Conservation (phyloP, 805 yeast species). For the Candida sanyiensis region DNA sequence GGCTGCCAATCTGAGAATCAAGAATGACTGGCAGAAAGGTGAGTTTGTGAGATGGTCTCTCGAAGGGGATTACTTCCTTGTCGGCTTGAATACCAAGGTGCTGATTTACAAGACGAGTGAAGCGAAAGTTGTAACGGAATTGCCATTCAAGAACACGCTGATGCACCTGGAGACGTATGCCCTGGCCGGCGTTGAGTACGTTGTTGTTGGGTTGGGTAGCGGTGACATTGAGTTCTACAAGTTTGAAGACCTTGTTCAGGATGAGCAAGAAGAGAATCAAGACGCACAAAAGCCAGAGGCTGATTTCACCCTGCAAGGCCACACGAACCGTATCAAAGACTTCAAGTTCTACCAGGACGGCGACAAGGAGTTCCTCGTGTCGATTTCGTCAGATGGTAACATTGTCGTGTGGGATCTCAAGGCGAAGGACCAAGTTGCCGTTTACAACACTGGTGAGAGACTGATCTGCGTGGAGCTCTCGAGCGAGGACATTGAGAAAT, state of each 20-base stretch:
- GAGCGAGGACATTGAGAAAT: slow-evolving; percentile 72
- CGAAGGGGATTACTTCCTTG: slow-evolving; percentile 65
- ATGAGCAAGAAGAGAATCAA: slow-evolving; percentile 7
- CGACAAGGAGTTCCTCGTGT: slow-evolving; percentile 51
- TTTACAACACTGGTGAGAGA: slow-evolving; percentile 86
- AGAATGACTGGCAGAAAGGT: slow-evolving; percentile 61
- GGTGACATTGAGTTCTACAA: slow-evolving; percentile 63
- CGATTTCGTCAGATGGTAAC: slow-evolving; percentile 90
- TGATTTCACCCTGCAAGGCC: slow-evolving; percentile 64
- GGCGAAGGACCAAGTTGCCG: slow-evolving; percentile 74
- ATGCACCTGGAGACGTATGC: slow-evolving; percentile 58
- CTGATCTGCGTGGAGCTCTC: slow-evolving; percentile 78
- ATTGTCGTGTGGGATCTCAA: slow-evolving; percentile 84
- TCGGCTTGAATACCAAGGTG: slow-evolving; percentile 64
- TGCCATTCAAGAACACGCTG: slow-evolving; percentile 49
- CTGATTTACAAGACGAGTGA: slow-evolving; percentile 58
- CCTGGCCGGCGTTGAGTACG: slow-evolving; percentile 45
- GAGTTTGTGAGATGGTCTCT: slow-evolving; percentile 63
- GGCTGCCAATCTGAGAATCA: slow-evolving; percentile 76
- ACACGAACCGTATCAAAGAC: slow-evolving; percentile 80
- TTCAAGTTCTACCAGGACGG: slow-evolving; percentile 42
- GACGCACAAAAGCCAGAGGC: slow-evolving; percentile 34
- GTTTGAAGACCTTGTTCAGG: slow-evolving; percentile 30
- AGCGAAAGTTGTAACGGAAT: slow-evolving; percentile 51
- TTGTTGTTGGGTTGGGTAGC: slow-evolving; percentile 63